Evolutionary conservation across 75 land plant species (phyloP).

Genomic region (Chamaecyparis obtusa): DNA sequence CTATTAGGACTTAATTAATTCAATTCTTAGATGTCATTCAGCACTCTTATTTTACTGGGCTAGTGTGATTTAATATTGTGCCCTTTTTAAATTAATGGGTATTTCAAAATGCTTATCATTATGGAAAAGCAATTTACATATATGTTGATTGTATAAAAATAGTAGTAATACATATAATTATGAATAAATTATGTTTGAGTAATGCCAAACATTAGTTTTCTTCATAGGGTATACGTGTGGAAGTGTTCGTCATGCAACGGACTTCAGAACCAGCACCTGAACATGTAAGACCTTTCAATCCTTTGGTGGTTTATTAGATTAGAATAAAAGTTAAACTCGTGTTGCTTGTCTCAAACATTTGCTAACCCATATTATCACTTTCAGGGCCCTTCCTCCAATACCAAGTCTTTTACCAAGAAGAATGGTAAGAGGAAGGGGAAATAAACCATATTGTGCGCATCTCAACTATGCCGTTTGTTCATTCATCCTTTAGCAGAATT

Average conservation of each 20-base stretch:
- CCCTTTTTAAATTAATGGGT: background rate
- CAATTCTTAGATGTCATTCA: background rate
- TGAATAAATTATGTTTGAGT: background rate
- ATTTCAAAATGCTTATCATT: background rate
- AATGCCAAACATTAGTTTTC: background rate
- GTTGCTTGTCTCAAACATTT: background rate
- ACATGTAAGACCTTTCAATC: slow-evolving; percentile 3
- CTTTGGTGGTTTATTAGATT: background rate
- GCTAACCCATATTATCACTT: background rate
- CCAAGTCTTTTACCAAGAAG: background rate
- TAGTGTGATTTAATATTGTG: background rate
- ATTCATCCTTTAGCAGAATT: background rate
- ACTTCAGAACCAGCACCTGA: slow-evolving; percentile 21
- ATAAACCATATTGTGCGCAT: background rate
- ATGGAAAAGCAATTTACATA: background rate
- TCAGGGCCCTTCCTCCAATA: background rate
- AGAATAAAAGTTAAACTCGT: background rate
- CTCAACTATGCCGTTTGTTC: background rate
- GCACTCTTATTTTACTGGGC: background rate
- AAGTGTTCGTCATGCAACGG: slow-evolving; percentile 31
- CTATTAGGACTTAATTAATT: background rate
- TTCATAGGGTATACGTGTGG: slow-evolving; percentile 23
- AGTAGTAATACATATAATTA: background rate
- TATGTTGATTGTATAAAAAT: background rate
- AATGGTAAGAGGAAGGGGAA: background rate